These are phyloP conservation scores for Entonaema liquescens DNA, from an alignment of 495 filamentous ascomycete species.

Conservation along the genomic window DNA sequence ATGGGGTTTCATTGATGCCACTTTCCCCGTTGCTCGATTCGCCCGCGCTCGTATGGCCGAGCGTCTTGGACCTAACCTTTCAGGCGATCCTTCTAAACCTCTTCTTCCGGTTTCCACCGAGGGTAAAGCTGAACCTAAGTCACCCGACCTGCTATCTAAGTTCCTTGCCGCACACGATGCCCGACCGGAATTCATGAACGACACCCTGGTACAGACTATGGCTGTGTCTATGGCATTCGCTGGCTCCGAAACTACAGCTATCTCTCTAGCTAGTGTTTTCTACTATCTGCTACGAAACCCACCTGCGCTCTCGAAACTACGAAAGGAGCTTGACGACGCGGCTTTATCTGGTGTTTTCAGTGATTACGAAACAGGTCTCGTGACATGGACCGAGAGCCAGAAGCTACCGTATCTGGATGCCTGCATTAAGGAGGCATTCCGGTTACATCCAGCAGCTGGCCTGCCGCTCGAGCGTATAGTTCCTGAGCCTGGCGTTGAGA, in stretches of 20 bases:
- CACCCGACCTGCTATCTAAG: conserved; percentile 67
- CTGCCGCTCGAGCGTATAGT: conserved; percentile 72
- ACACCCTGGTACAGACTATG: conserved; percentile 70
- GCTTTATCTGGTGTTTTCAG: conserved; percentile 57
- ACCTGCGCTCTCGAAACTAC: conserved; percentile 52
- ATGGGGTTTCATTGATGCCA: conserved; percentile 61
- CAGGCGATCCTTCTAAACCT: conserved; percentile 46
- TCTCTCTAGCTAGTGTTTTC: conserved; percentile 68
- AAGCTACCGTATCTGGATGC: conserved; percentile 70
- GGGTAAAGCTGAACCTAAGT: conserved; percentile 58
- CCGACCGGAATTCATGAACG: conserved; percentile 72
- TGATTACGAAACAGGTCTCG: conserved; percentile 61
- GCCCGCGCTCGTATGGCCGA: conserved; percentile 65
- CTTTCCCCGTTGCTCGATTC: conserved; percentile 70
- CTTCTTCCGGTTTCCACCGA: conserved; percentile 49
- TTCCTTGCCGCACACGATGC: conserved; percentile 66
- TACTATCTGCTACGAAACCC: conserved; percentile 70
- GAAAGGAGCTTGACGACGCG: conserved; percentile 63
- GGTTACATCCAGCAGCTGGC: conserved; percentile 70
- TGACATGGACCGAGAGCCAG: conserved; percentile 68
- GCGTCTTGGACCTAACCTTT: conserved; percentile 53
- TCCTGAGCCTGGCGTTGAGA: conserved; percentile 62
- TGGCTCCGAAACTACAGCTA: conserved; percentile 70
- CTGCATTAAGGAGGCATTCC: conserved; percentile 73
- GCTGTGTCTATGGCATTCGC: conserved; percentile 72